phyloP scores from a whole-genome alignment of 805 yeast genomes.

The Wickerhamiella alocasiicola region DNA sequence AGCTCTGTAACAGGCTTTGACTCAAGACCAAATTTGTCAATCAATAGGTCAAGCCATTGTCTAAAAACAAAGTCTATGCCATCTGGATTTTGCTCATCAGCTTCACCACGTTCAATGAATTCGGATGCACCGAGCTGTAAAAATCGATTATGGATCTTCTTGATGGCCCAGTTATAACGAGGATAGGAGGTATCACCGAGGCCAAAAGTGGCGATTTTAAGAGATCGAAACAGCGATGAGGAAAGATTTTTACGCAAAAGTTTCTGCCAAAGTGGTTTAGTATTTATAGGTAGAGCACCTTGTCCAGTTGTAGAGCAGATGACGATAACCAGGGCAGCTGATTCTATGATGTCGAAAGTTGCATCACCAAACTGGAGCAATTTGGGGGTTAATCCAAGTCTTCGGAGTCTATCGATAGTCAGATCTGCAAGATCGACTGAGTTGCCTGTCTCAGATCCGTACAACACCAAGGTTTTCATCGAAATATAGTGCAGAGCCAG shows the following conservation, averaged over 20 bases:
- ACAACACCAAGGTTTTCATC: conserved; percentile 34
- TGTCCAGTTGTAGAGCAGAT: conserved; percentile 90
- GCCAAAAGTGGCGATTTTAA: conserved; percentile 66
- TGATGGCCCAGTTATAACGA: conserved; percentile 74
- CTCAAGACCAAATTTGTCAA: conserved; percentile 31
- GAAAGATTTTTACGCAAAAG: conserved; percentile 57
- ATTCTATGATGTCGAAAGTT: conserved; percentile 28
- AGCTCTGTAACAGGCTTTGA: conserved; percentile 23
- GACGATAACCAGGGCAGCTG: conserved; percentile 38
- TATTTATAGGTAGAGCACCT: conserved; percentile 80
- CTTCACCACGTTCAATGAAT: conserved; percentile 64
- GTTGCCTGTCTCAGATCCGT: conserved; percentile 90
- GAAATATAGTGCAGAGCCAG: not conserved
- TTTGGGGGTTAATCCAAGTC: conserved; percentile 38
- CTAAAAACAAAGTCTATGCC: conserved; percentile 60
- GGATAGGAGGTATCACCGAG: conserved; percentile 91
- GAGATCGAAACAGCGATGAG: conserved; percentile 44
- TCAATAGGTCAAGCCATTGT: conserved; percentile 52
- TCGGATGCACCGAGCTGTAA: conserved; percentile 72
- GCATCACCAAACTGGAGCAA: conserved; percentile 44
- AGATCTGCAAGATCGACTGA: conserved; percentile 72
- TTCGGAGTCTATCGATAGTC: conserved; percentile 42
- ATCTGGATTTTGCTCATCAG: conserved; percentile 72
- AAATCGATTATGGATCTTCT: conserved; percentile 67
- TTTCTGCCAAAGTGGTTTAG: conserved; percentile 60